Evolutionary conservation across 2,329 filamentous ascomycete species (phyloP).

Genomic region (Microthyrium microscopicum): DNA sequence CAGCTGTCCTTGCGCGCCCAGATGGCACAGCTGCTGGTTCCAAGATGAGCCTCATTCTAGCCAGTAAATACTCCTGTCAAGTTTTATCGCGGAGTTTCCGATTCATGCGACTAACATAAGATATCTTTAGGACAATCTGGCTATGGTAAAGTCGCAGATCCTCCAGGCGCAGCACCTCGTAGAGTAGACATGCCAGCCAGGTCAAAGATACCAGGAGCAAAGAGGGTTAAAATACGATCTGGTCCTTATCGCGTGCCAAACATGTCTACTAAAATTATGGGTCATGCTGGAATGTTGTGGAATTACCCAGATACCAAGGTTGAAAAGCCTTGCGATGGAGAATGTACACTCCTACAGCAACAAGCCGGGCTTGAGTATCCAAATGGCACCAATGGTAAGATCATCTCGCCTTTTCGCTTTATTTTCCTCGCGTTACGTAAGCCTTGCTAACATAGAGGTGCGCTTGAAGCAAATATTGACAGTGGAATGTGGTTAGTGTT

Average conservation of each 20-base stretch:
- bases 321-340: background rate
- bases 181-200: background rate
- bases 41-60: too few relatives aligned
- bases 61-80: too few relatives aligned
- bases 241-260: constrained; percentile 2
- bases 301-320: constrained; percentile 3
- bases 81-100: too few relatives aligned
- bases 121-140: too few relatives aligned
- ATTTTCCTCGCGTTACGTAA: too few relatives aligned
- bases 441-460: too few relatives aligned
- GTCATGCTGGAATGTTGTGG: background rate
- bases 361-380: constrained; percentile 1
- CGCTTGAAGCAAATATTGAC: constrained; percentile 3
- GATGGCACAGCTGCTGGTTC: too few relatives aligned
- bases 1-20: too few relatives aligned
- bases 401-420: too few relatives aligned
- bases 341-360: background rate
- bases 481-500: background rate
- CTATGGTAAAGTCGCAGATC: background rate
- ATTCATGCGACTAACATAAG: too few relatives aligned
- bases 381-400: background rate
- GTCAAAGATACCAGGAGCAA: background rate
- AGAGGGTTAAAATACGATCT: constrained; percentile 1
- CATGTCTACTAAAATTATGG: background rate
- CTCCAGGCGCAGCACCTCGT: background rate